Base-by-base conservation (phyloP, 371 early-diverging fungal genomes). In the Blyttiomyces sp. region DNA sequence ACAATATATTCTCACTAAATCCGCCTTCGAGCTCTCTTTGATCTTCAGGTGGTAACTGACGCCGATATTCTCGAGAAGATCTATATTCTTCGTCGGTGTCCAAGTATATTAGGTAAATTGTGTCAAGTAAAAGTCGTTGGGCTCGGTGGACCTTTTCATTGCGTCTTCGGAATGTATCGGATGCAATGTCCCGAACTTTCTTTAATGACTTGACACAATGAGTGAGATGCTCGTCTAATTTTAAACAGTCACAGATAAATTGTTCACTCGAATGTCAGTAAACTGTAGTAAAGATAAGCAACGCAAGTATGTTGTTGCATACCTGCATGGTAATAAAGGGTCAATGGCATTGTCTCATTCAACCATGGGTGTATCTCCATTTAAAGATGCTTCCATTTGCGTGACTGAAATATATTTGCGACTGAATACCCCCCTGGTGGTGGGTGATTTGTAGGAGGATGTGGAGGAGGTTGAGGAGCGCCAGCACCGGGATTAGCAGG, bases 1-100 rank as follows among this genome's bases (percentile, higher is more conserved):
- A 84, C 48, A 81, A 59, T 23, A 84, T 82, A 63, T 82, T 83
- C 61, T 84, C 85, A 60, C 71, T 70, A 70, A 79, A 84, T 4
- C 80, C 77, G 33, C 72, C 74, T 30, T 79, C 77, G 36, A 84
- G 68, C 73, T 84, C 85, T 6, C 68, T 45, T 65, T 83, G 69
- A 64, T 84, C 85, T 43, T 83, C 84, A 32, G 77, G 73, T 6
- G 84, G 83, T 17, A 84, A 59, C 39, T 74, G 73, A 23, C 61
- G 62, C 32, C 84, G 68, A 62, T 83, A 83, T 36, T 64, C 68
- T 3, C 80, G 71, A 23, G 71, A 24, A 2, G 76, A 54, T 53
- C 67, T 66, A 26, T 57, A 11, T 21, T 9, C 31, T 11, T 61
- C 65, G 51, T 68, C 71, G 43, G 66, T 57, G 26, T 68, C 73